Evolutionary conservation across 2,329 filamentous ascomycete species (phyloP).

Genomic region (Fusarium mexicanum): DNA sequence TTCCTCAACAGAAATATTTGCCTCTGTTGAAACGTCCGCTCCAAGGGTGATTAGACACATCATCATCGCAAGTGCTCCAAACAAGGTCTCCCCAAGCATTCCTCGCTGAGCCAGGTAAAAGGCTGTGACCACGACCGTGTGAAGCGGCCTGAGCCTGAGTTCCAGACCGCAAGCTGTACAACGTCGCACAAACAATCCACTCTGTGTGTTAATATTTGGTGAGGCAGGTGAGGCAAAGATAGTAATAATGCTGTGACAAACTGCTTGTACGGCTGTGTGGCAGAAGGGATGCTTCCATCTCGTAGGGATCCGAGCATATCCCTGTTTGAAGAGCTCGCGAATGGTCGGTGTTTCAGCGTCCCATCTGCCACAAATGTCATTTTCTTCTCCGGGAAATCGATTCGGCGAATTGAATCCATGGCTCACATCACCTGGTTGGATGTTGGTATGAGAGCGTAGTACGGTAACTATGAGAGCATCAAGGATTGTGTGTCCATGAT

Average conservation of each 20-base stretch:
- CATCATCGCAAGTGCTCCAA: neutral
- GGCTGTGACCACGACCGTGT: fast-evolving
- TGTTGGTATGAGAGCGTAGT: neutral
- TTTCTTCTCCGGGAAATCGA: neutral
- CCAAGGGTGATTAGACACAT: fast-evolving
- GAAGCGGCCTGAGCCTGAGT: neutral
- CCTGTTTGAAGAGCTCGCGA: neutral
- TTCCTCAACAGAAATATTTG: fast-evolving
- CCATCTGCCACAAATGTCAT: neutral
- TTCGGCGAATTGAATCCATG: neutral
- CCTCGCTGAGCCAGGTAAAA: neutral
- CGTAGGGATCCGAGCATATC: neutral
- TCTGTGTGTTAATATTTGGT: fast-evolving
- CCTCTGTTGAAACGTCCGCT: fast-evolving
- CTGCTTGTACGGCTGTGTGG: neutral
- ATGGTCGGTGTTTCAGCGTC: fast-evolving
- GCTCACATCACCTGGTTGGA: neutral
- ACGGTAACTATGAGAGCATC: fast-evolving
- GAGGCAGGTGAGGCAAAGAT: neutral
- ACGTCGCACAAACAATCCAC: neutral
- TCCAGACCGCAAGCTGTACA: neutral
- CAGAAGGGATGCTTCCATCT: neutral
- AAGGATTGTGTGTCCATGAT: neutral
- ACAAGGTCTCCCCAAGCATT: fast-evolving
- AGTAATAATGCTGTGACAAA: neutral